Evolutionary conservation across 495 filamentous ascomycete genomes (phyloP), one percentile per base, ranked within the genome.

Genomic region (Evernia prunastri): DNA sequence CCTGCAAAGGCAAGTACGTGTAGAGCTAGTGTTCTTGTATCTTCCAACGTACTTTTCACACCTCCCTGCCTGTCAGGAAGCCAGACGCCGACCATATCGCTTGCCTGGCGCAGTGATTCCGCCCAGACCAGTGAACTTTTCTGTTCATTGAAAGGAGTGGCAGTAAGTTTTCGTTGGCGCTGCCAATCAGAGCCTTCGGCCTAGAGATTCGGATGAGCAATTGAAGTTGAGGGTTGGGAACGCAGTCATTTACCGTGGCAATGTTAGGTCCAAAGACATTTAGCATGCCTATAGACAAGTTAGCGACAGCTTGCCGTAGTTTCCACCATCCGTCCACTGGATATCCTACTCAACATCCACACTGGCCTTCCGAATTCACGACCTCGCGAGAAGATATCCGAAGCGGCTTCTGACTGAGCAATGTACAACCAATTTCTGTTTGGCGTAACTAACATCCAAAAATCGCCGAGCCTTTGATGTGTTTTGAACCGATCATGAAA

Each of bases 111-210:
- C 0, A 80, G 17, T 2, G 73, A 66, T 68, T 80, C 77, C 1
- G 56, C 54, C 79, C 78, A 80, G 3, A 80, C 77, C 10, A 77
- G 61, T 0, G 56, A 63, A 60, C 73, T 80, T 56, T 70, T 80
- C 1, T 67, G 69, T 65, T 82, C 78, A 61, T 78, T 80, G 63
- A 82, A 80, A 0, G 73, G 73, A 1, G 73, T 63, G 0, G 75
- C 70, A 6, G 73, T 73, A 17, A 75, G 56, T 59, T 73, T 75
- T 6, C 78, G 66, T 36, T 80, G 77, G 15, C 75, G 72, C 58
- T 73, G 70, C 78, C 78, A 80, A 25, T 77, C 72, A 0, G 68
- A 61, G 27, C 78, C 77, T 25, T 72, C 69, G 13, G 56, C 63
- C 72, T 75, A 23, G 56, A 37, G 65, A 68, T 27, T 61, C 66